Evolutionary conservation across 2,329 filamentous ascomycete genomes (phyloP), one percentile per base, ranked within the genome.

Genomic region (Knoxdaviesia proteae): DNA sequence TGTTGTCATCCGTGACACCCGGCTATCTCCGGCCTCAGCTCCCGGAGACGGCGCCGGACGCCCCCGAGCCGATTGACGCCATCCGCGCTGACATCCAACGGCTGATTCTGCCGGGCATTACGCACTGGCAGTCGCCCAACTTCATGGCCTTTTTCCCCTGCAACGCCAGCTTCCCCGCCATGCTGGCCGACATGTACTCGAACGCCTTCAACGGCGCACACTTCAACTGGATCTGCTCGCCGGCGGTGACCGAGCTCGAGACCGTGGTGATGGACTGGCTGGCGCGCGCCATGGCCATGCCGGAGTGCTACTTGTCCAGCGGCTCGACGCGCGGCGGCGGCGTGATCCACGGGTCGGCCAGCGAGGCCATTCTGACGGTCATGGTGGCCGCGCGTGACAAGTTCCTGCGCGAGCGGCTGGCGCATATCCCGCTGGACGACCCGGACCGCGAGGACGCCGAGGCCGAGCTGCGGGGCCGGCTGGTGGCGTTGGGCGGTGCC

Each of bases 61-160:
- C 72, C 45, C 80, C 69, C 52, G 84, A 80, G 65, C 63, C 71
- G 54, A 94, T 87, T 83, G 61, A 67, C 29, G 66, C 73, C 42
- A 94, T 96, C 54, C 81, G 84, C 52, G 68, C 74, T 45, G 88
- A 96, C 56, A 77, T 96, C 42, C 79, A 87, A 51, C 63, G 69
- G 38, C 83, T 90, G 56, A 94, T 96, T 54, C 74, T 94, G 56
- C 88, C 88, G 0, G 88, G 88, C 5, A 67, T 96, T 43, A 94
- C 88, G 0, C 88, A 94, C 61, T 96, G 88, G 86, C 80, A 93
- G 56, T 84, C 78, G 3, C 88, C 84, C 10, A 86, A 88, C 55
- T 96, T 94, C 68, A 84, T 94, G 74, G 88, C 88, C 38, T 96
- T 92, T 67, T 96, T 90, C 61, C 82, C 88, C 1, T 84, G 84